Base-by-base conservation (phyloP, 495 filamentous ascomycete genomes). In the Rhypophila decipiens region DNA sequence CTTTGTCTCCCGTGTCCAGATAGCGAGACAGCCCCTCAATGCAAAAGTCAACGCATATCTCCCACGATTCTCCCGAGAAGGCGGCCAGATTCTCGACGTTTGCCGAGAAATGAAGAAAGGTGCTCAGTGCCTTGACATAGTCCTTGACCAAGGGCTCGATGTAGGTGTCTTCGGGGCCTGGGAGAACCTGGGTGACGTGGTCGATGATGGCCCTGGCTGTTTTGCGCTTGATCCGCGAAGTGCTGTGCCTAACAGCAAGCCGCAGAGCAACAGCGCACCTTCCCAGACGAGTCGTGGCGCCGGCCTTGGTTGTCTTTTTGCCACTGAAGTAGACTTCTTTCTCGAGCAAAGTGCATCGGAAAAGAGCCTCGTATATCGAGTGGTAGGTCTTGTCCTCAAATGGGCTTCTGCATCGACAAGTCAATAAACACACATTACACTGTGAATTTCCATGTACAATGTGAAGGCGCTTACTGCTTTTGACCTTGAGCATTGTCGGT, bases 331-430 rank as follows among this genome's bases (percentile, higher is more conserved):
- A 87, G 19, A 68, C 50, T 21, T 82, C 71, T 57, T 83, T 85
- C 48, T 96, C 89, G 10, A 69, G 57, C 17, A 82, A 70, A 7
- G 80, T 67, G 51, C 79, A 82, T 31, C 74, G 70, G 57, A 96
- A 96, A 13, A 98, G 66, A 1, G 79, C 77, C 57, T 96, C 89
- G 51, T 84, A 89, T 22, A 96, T 81, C 39, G 76, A 77, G 56
- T 94, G 86, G 56, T 85, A 95, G 15, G 76, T 78, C 53, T 85
- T 86, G 59, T 95, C 89, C 40, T 76, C 80, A 20, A 73, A 57
- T 2, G 50, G 53, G 20, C 57, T 57, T 27, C 51, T 60, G 27
- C 8, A 9, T 21, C 24, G 39, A 21, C n/a, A 39, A 47, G 12
- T 17, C 27, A 57, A 63, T 39, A 27, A 27, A n/a, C 10, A 18